Evolutionary conservation across 768 basidiomycete genomes (phyloP), one percentile per base, ranked within the genome.

Genomic region (Mycena crocata): DNA sequence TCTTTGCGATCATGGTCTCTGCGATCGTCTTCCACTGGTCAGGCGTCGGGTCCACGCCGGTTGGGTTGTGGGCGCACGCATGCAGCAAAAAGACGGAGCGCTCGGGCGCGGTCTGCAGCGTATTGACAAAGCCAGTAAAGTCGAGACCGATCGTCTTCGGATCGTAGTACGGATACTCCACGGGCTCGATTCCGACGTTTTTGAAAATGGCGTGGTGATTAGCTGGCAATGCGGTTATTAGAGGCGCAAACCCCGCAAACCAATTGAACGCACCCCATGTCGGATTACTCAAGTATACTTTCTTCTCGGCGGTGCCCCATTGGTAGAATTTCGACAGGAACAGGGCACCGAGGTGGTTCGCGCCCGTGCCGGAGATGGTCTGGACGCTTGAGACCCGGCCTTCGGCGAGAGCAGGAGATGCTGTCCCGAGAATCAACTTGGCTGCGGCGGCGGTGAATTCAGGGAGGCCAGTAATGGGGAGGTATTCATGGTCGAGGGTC

Each of bases 11-110:
- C 76, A 98, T 87, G 58, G 90, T 80, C 39, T 91, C 85, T 40
- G 93, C 92, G 72, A 98, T 86, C 62, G 82, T 77, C 66, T 85
- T 81, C 96, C 96, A 99, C 77, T 98, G 92, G 71, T 92, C 94
- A 49, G 77, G 77, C 35, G 94, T 95, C 9, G 96, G 96, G 78
- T 99, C 96, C 31, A 97, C 94, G 3, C 96, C 96, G 2, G 97
- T 99, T 10, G 96, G 96, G 76, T 99, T 99, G 79, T 99, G 96
- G 42, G 96, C 96, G 76, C 96, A 98, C 12, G 92, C 94, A 75
- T 99, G 96, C 44, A 99, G 80, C 68, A 99, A 81, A 80, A 99
- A 92, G 61, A 96, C 91, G 3, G 95, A 96, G 23, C 90, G 87
- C 14, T 85, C 79, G 8, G 93, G 89, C 1, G 94, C 94, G 51